Percentiles rank a stretch among this genome's conserved stretches.
Evolutionary conservation across 805 yeast species (phyloP).

Genomic region (Ogataea wickerhamii): DNA sequence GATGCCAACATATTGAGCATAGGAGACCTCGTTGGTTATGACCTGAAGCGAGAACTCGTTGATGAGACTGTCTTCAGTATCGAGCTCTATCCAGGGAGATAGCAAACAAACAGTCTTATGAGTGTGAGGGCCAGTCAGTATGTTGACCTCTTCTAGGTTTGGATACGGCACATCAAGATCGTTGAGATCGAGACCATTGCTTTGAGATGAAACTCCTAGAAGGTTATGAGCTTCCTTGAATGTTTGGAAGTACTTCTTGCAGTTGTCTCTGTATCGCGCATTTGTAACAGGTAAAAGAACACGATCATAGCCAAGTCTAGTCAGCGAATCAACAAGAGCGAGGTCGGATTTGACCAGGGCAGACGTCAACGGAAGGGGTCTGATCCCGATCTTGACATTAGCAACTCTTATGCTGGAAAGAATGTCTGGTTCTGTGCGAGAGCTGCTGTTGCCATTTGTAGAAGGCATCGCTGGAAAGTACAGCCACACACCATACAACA

Average conservation of each 20-base stretch:
- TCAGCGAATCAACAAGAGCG: conserved; percentile 24
- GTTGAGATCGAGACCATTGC: conserved; percentile 12
- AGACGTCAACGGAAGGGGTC: conserved; percentile 37
- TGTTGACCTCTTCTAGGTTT: conserved; percentile 37
- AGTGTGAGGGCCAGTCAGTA: conserved; percentile 41
- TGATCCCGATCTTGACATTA: conserved; percentile 38
- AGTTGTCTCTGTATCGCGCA: conserved; percentile 42
- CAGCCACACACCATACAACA: background rate
- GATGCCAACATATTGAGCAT: conserved; percentile 58
- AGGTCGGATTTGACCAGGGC: conserved; percentile 30
- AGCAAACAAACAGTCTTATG: conserved; percentile 49
- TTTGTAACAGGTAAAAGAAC: conserved; percentile 56
- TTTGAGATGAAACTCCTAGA: conserved; percentile 6
- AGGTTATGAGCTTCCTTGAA: conserved; percentile 21
- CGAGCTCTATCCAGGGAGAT: conserved; percentile 70
- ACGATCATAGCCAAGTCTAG: conserved; percentile 44
- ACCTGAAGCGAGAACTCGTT: conserved; percentile 57
- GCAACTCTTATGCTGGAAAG: conserved; percentile 4
- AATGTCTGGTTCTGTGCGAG: conserved; percentile 2
- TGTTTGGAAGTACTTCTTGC: conserved; percentile 36
- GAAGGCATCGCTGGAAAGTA: conserved; percentile 1
- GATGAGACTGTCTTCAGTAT: conserved; percentile 45
- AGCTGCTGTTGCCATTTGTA: background rate
- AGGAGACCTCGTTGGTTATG: conserved; percentile 52
- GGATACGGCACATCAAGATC: conserved; percentile 39